phyloP scores from a whole-genome alignment of 1,284 basidiomycete species.

The Gastroboletus turbinatus region DNA sequence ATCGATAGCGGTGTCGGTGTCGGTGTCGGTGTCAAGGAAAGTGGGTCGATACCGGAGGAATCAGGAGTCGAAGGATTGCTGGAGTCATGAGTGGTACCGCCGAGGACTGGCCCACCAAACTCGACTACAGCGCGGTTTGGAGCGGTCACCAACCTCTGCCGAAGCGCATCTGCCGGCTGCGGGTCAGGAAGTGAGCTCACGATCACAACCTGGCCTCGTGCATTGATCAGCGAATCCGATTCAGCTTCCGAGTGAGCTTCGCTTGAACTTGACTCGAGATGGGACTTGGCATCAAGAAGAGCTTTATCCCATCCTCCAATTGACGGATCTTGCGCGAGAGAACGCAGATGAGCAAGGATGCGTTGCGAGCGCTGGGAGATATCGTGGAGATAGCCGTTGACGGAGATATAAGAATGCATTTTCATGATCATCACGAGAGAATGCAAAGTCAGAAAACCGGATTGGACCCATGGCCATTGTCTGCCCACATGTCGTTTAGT shows the following conservation, averaged over 20 bases:
- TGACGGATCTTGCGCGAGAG: slow-evolving; percentile 40
- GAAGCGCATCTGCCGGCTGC: slow-evolving; percentile 49
- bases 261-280: slow-evolving; percentile 26
- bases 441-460: slow-evolving; percentile 93
- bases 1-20: slow-evolving; percentile 45
- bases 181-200: slow-evolving; percentile 54
- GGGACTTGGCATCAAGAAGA: slow-evolving; percentile 43
- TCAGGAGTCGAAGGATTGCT: slow-evolving; percentile 5
- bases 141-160: slow-evolving; percentile 50
- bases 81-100: slow-evolving; percentile 1
- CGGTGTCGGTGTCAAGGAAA: slow-evolving; percentile 15
- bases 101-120: slow-evolving; percentile 1
- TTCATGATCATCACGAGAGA: slow-evolving; percentile 93
- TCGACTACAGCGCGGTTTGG: slow-evolving; percentile 21
- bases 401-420: slow-evolving; percentile 91
- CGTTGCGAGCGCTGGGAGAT: slow-evolving; percentile 47
- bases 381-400: slow-evolving; percentile 83
- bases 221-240: slow-evolving; percentile 22
- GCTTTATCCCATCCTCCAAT: slow-evolving; percentile 68
- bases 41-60: background rate
- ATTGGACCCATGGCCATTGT: slow-evolving; percentile 98
- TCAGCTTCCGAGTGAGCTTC: slow-evolving; percentile 26
- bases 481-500: slow-evolving; percentile 36
- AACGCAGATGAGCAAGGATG: slow-evolving; percentile 46
- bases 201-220: slow-evolving; percentile 37